Evolutionary conservation across 805 yeast species (phyloP), one percentile per base, ranked within the genome.

Genomic region (Saccharomyces paradoxus): DNA sequence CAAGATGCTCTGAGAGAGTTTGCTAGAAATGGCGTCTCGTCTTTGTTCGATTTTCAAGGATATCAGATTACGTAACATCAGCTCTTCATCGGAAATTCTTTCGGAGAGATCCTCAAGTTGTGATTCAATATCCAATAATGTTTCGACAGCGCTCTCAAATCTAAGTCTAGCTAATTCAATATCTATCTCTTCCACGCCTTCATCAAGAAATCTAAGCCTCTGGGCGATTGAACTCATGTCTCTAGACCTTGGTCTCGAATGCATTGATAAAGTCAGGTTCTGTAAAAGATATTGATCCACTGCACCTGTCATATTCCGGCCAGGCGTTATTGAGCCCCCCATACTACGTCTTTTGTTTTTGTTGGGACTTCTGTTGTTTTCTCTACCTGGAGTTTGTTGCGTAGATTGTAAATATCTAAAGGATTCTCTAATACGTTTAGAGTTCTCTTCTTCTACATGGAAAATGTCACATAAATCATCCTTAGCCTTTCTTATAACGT

Each of bases 151-250:
- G 17, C 68, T 72, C 48, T 72, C 63, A 68, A 77, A 84, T 53
- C 78, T 76, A 52, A 80, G 78, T 61, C 86, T 84, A 10, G 88
- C 84, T 27, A 86, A 74, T 53, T 76, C 76, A 13, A 84, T 81
- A 64, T 87, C 94, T 46, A 86, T 75, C 53, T 85, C 89, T 62
- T 86, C 89, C 17, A 87, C 72, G 31, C 74, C 69, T 52, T 83
- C 86, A 61, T 85, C 90, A 13, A 83, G 72, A 30, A 71, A 70
- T 53, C 80, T 78, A 53, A 85, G 71, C 21, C 72, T 78, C 53
- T 76, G 74, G 57, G 81, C 71, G 14, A 73, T 53, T 52, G 63
- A 73, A 65, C 67, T 71, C 56, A 64, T 60, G 61, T 83, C 86
- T 52, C 76, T 70, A 21, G 84, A 77, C 46, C 82, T 65, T 53